These are phyloP conservation scores for Sporobolus alterniflorus DNA, from an alignment of 202 grass and related monocot species.

Conservation along the genomic window DNA sequence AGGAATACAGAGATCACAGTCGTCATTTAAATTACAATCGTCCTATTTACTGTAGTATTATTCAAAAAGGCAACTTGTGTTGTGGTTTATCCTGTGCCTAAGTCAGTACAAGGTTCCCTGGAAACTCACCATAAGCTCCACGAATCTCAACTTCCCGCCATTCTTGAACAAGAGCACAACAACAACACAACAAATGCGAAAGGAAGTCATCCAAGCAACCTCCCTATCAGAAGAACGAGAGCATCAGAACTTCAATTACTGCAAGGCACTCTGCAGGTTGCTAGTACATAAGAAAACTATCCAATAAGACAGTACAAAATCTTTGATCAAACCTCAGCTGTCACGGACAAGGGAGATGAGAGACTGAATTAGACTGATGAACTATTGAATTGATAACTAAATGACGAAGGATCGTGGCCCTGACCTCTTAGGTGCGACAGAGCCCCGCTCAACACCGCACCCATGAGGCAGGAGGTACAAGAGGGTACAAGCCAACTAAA, in stretches of 20 bases:
- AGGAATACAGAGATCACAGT: background rate
- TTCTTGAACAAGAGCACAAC: conserved; percentile 98
- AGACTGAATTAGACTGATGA: no score
- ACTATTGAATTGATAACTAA: no score
- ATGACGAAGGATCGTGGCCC: no score
- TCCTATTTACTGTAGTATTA: background rate
- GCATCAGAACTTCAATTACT: background rate
- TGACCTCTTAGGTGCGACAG: no score
- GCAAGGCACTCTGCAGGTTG: background rate
- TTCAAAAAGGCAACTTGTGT: background rate
- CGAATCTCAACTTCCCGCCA: conserved; percentile 98
- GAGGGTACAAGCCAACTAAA: no score
- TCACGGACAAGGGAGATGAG: no score
- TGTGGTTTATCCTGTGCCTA: background rate
- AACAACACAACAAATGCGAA: conserved; percentile 95
- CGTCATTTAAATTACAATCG: background rate
- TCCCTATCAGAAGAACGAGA: conserved; percentile 55
- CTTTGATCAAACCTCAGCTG: background rate
- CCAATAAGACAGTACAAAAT: background rate
- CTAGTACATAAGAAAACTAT: conserved; percentile 3
- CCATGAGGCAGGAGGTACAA: no score
- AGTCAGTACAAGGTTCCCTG: background rate
- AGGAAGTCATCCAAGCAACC: conserved; percentile 96
- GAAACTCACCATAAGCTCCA: conserved; percentile 60
- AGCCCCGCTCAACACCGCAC: no score